These are phyloP conservation scores for Populus hybrid DNA, from an alignment of 441 rosid species.

Conservation along the genomic window DNA sequence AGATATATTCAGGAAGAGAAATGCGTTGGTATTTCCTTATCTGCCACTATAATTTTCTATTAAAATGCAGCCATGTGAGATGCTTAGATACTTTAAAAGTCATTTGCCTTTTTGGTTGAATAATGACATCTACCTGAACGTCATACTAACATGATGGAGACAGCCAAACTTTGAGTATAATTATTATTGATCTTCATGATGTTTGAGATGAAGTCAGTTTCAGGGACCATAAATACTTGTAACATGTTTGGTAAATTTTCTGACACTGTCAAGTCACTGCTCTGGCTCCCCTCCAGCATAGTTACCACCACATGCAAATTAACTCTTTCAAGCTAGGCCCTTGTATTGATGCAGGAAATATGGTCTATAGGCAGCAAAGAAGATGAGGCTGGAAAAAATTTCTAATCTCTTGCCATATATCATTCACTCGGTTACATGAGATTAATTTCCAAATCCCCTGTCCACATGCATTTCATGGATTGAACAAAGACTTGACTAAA, in stretches of 20 bases:
- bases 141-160: background rate
- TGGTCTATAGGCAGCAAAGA: no score
- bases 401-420: no score
- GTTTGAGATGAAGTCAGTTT: background rate
- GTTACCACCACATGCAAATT: no score
- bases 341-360: background rate
- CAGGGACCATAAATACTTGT: background rate
- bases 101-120: conserved; percentile 1
- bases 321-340: conserved; percentile 12
- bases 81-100: background rate
- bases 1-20: no score
- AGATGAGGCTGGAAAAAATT: no score
- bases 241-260: conserved; percentile 12
- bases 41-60: background rate
- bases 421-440: no score
- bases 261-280: background rate
- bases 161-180: conserved; percentile 1
- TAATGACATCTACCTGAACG: background rate
- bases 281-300: background rate
- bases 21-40: background rate
- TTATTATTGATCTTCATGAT: conserved; percentile 2
- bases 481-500: no score
- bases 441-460: no score
- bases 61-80: background rate
- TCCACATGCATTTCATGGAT: no score